Conservation (phyloP, 2,329 filamentous ascomycete species). For the Triangularia setosa region DNA sequence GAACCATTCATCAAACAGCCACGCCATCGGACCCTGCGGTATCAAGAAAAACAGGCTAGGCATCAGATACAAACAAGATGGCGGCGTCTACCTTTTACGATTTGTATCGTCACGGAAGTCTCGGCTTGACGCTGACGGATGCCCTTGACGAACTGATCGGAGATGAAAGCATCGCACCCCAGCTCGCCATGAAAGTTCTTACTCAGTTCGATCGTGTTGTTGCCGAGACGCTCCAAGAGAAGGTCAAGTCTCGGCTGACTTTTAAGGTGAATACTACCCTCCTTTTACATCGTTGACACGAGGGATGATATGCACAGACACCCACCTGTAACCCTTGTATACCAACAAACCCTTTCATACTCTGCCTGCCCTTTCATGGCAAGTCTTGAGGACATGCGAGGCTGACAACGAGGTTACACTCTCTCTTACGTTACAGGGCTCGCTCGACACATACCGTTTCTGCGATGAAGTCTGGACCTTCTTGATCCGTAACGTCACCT, state of each 20-base stretch:
- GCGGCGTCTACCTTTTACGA: constrained; percentile 63
- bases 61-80: constrained; percentile 22
- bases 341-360: not conserved
- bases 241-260: constrained; percentile 82
- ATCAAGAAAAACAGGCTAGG: constrained; percentile 8
- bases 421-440: constrained; percentile 58
- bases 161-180: constrained; percentile 90
- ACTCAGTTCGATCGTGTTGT: constrained; percentile 93
- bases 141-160: constrained; percentile 96
- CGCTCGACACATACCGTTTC: constrained; percentile 97
- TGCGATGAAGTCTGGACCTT: constrained; percentile 99
- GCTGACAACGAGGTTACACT: constrained; percentile 1
- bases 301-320: constrained; percentile 3
- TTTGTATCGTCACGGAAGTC: constrained; percentile 96
- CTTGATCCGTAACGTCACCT: constrained; percentile 96
- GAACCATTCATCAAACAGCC: constrained; percentile 5
- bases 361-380: not conserved
- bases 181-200: constrained; percentile 97
- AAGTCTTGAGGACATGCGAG: constrained; percentile 19
- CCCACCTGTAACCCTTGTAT: not conserved
- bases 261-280: constrained; percentile 73
- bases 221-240: constrained; percentile 84
- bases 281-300: not conserved
- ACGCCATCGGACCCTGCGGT: not conserved
- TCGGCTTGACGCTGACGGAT: constrained; percentile 89